These are phyloP conservation scores for Naganishia liquefaciens DNA, from an alignment of 1,284 basidiomycete species.

Conservation along the genomic window DNA sequence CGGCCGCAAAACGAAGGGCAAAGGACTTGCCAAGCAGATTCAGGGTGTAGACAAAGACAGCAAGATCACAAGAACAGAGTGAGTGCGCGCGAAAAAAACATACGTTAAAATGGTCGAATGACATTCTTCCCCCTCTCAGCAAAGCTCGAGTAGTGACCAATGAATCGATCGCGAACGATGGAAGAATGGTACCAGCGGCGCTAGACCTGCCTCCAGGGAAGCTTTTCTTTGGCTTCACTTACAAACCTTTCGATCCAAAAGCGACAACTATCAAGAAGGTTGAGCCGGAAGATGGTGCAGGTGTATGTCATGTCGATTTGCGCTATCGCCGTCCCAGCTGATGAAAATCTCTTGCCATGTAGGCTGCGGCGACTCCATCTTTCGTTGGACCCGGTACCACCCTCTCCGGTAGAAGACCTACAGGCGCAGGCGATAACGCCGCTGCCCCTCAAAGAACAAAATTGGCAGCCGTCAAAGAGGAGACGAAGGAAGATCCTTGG, in stretches of 20 bases:
- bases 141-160: constrained; percentile 83
- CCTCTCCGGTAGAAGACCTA: constrained; percentile 37
- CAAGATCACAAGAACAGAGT: constrained; percentile 88
- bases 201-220: constrained; percentile 89
- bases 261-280: constrained; percentile 53
- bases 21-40: constrained; percentile 78
- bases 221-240: constrained; percentile 88
- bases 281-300: constrained; percentile 40
- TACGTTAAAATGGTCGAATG: background rate
- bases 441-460: constrained; percentile 13
- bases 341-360: background rate
- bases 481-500: constrained; percentile 49
- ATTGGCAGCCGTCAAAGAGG: constrained; percentile 32
- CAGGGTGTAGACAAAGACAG: constrained; percentile 77
- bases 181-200: constrained; percentile 80
- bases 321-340: background rate
- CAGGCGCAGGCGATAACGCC: constrained; percentile 20
- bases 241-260: constrained; percentile 65
- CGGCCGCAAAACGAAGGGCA: constrained; percentile 87
- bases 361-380: constrained; percentile 34
- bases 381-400: constrained; percentile 50
- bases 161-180: constrained; percentile 68
- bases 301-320: constrained; percentile 13
- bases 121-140: constrained; percentile 56
- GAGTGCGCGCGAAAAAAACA: constrained; percentile 48